Evolutionary conservation across 441 rosid species (phyloP), one percentile per base, ranked within the genome.

Genomic region (Hura crepitans): DNA sequence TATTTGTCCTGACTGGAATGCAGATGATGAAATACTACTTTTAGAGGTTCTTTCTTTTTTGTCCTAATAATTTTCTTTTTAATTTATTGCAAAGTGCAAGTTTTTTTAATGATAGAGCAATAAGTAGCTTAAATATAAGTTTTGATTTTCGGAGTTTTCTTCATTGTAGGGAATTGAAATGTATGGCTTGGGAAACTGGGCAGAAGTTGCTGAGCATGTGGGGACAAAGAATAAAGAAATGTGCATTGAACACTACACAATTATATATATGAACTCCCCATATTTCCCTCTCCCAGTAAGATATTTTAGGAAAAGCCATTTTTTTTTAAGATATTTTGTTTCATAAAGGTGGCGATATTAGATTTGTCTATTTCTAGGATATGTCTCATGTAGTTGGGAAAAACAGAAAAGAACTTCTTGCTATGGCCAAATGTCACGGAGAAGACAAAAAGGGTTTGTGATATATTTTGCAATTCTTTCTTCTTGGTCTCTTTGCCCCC

Each of bases 121-220:
- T 53, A 8, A 58, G 2, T 27, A n/a, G 31, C 20, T 33, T 65
- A 61, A 43, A 56, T 57, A 57, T 31, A 9, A 37, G 25, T 50
- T 65, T 65, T 33, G 47, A 61, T 66, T 31, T 57, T 56, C 64
- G 47, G 23, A 64, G 45, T 15, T 53, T 66, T 68, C 53, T 39
- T 58, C 35, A 20, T 55, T 79, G 55, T 74, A 94, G 97, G 99
- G 97, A 68, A 93, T 94, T 62, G 99, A 94, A 81, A 94, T 92
- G 89, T 92, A 94, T 83, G 99, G 99, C 70, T 79, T 94, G 68
- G 96, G 97, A 53, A 94, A 94, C 79, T 94, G 99, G 99, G 73
- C 92, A 20, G 99, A 94, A 79, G 87, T 92, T 20, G 96, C 96
- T 1, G 99, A 90, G 85, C 99, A 94, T 79, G 99, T 94, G 31